phyloP scores from a whole-genome alignment of 2,329 filamentous ascomycete genomes.

The Macroventuria anomochaeta region DNA sequence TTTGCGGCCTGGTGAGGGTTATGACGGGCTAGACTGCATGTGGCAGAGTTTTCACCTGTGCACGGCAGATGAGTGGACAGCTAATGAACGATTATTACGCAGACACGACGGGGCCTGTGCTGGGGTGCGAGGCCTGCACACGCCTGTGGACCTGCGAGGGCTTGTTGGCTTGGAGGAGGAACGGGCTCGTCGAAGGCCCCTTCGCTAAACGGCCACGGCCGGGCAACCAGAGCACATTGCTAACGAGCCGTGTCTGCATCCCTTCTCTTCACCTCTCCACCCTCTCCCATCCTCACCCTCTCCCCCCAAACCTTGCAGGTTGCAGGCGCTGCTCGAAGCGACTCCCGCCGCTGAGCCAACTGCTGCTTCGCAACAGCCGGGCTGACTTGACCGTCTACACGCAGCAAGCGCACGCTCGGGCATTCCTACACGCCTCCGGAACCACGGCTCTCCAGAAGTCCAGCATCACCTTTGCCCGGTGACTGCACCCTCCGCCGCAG shows the following conservation, averaged over 20 bases:
- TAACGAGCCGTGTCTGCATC: constrained; percentile 13
- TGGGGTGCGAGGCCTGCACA: constrained; percentile 1
- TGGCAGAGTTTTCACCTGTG: constrained; percentile 27
- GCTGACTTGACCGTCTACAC: constrained; percentile 19
- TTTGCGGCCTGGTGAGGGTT: constrained; percentile 23
- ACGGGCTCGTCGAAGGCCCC: constrained; percentile 15
- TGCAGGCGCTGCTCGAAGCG: constrained; percentile 31
- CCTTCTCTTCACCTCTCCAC: constrained; percentile 20
- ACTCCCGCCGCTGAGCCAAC: constrained; percentile 27
- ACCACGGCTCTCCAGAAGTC: constrained; percentile 16
- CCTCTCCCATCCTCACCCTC: constrained; percentile 14
- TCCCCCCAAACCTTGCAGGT: constrained; percentile 19
- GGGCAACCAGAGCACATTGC: constrained; percentile 20
- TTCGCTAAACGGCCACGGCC: constrained; percentile 27
- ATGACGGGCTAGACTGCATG: constrained; percentile 30
- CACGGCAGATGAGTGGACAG: constrained; percentile 25
- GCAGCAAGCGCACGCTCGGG: constrained; percentile 24
- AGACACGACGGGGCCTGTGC: constrained; percentile 11
- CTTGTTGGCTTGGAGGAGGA: constrained; percentile 11
- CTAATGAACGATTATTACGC: constrained; percentile 32
- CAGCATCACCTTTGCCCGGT: constrained; percentile 17
- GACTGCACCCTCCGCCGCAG: constrained; percentile 2
- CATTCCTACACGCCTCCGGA: constrained; percentile 23
- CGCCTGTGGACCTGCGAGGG: constrained; percentile 1
- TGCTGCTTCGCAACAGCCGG: constrained; percentile 28